Conservation (phyloP, 495 filamentous ascomycete genomes). For the Tuber umbilicatum region DNA sequence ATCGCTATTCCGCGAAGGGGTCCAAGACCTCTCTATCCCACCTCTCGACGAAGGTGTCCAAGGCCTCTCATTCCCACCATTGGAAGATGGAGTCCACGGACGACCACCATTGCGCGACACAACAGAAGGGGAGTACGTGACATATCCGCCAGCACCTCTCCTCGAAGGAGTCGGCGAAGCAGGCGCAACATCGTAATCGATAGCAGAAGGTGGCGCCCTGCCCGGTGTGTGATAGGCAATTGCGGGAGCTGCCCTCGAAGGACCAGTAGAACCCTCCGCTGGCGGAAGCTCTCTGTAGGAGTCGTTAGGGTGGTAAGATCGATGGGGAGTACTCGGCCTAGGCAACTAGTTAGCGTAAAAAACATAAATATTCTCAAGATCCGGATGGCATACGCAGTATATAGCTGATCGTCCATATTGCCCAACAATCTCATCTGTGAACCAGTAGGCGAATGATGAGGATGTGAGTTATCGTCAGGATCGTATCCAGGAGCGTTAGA, state of each 20-base stretch:
- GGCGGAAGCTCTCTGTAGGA: slow-evolving; percentile 23
- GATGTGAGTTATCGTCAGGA: slow-evolving; percentile 26
- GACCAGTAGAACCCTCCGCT: slow-evolving; percentile 7
- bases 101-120: slow-evolving; percentile 15
- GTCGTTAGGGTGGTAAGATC: slow-evolving; percentile 34
- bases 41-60: slow-evolving; percentile 23
- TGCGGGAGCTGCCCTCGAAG: slow-evolving; percentile 10
- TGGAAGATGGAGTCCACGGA: slow-evolving; percentile 34
- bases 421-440: slow-evolving; percentile 37
- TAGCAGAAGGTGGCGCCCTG: slow-evolving; percentile 17
- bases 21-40: slow-evolving; percentile 51
- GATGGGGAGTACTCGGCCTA: slow-evolving; percentile 34
- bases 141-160: slow-evolving; percentile 18
- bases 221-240: slow-evolving; percentile 22
- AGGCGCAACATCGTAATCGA: slow-evolving; percentile 27
- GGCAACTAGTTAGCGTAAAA: slow-evolving; percentile 1
- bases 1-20: slow-evolving; percentile 57
- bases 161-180: slow-evolving; percentile 22
- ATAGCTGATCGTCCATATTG: slow-evolving; percentile 31
- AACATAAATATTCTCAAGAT: slow-evolving; percentile 3
- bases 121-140: slow-evolving; percentile 26
- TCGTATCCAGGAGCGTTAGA: slow-evolving; percentile 27
- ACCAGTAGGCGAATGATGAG: slow-evolving; percentile 25
- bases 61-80: slow-evolving; percentile 12
- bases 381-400: slow-evolving; percentile 19